A percentile compares a stretch with the other conserved stretches of the same genome.
Evolutionary conservation across 495 filamentous ascomycete species (phyloP).

Genomic region (Friedmanniomyces endolithicus): DNA sequence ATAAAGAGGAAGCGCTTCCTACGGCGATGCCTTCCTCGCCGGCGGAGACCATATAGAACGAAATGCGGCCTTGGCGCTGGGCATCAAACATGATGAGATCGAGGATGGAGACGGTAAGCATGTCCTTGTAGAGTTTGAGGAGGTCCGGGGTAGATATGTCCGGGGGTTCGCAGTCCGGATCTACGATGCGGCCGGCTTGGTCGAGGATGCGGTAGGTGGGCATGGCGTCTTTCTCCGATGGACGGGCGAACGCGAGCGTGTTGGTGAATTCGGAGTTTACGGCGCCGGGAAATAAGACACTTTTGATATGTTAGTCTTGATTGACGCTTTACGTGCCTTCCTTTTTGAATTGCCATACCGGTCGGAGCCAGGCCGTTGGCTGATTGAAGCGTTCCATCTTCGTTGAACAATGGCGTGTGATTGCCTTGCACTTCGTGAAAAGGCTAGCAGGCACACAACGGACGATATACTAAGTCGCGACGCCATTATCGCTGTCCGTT

Average conservation of each 20-base stretch:
- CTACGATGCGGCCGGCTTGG: constrained; percentile 66
- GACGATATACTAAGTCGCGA: neutral
- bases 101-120: constrained; percentile 75
- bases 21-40: constrained; percentile 93
- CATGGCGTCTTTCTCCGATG: constrained; percentile 53
- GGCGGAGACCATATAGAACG: constrained; percentile 96
- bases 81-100: constrained; percentile 90
- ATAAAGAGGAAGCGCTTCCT: constrained; percentile 69
- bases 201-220: constrained; percentile 81
- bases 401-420: neutral
- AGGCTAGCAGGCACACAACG: no score
- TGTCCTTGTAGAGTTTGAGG: constrained; percentile 52
- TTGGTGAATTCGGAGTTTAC: constrained; percentile 85
- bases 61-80: constrained; percentile 65
- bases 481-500: constrained; percentile 1
- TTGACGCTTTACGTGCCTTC: neutral
- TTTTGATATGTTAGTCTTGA: constrained; percentile 17
- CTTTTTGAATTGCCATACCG: constrained; percentile 30
- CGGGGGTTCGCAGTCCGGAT: constrained; percentile 46
- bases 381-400: constrained; percentile 45
- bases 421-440: no score
- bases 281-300: constrained; percentile 88
- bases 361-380: constrained; percentile 59
- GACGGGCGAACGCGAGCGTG: constrained; percentile 59
- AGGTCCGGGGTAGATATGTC: constrained; percentile 59